Conservation (phyloP, 192 early-diverging fungal species). For the Rhizophagus sp. region DNA sequence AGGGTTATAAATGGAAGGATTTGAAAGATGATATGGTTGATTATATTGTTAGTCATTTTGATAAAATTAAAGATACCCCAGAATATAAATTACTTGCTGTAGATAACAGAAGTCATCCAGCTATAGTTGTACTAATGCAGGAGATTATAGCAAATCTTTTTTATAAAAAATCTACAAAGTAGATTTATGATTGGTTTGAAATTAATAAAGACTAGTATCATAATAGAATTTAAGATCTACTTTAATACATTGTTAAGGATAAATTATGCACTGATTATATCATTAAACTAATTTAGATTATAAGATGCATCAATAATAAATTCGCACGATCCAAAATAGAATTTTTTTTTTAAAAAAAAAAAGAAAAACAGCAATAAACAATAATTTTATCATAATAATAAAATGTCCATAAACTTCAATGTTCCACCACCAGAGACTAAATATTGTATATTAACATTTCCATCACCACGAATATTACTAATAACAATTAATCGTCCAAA, state of each 20-base stretch:
- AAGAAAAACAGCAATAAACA: too few species aligned
- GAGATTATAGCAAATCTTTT: background rate
- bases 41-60: constrained; percentile 14
- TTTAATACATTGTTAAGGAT: too few species aligned
- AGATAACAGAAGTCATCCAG: background rate
- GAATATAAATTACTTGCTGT: background rate
- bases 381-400: too few species aligned
- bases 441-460: constrained; percentile 28
- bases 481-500: constrained; percentile 43
- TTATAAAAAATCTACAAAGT: background rate
- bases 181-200: background rate
- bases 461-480: constrained; percentile 33
- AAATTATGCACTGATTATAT: too few species aligned
- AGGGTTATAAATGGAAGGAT: constrained; percentile 8
- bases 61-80: background rate
- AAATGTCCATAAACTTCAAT: background rate
- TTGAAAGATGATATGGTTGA: constrained; percentile 16
- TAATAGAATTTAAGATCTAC: too few species aligned
- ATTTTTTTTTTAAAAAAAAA: too few species aligned
- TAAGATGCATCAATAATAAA: too few species aligned
- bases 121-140: background rate
- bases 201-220: background rate
- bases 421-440: constrained; percentile 26
- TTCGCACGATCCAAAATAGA: too few species aligned
- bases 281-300: too few species aligned